A percentile compares a stretch with the other conserved stretches of the same genome.
Evolutionary conservation across 345 rosid genomes (phyloP).

Genomic region (Euphorbia peplus): DNA sequence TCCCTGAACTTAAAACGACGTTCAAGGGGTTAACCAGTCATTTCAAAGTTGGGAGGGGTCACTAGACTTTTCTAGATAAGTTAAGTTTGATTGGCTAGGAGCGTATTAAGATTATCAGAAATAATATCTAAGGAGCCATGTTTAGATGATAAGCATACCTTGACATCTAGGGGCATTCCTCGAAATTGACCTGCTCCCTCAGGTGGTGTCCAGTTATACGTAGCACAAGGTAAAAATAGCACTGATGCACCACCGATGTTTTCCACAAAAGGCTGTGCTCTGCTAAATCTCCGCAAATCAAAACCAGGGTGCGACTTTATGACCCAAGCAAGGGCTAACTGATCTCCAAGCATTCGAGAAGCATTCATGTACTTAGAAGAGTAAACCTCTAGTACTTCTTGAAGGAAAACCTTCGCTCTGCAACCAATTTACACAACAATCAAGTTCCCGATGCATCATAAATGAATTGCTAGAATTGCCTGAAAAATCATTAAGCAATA

Average conservation of each 20-base stretch:
- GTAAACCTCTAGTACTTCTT: constrained; percentile 61
- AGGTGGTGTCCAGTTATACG: constrained; percentile 96
- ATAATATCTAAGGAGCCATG: background rate
- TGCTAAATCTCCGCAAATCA: constrained; percentile 62
- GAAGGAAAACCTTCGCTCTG: constrained; percentile 79
- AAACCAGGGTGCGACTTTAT: constrained; percentile 58
- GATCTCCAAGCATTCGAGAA: constrained; percentile 96
- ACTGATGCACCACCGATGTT: constrained; percentile 58
- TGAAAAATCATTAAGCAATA: background rate
- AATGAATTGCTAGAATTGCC: background rate
- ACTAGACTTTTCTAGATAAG: too few species aligned
- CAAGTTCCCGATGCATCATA: background rate
- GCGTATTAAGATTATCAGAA: too few species aligned
- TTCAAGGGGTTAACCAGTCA: too few species aligned
- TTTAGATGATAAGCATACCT: constrained; percentile 42
- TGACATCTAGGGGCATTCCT: constrained; percentile 93
- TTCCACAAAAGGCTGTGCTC: constrained; percentile 54
- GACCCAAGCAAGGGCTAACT: constrained; percentile 75
- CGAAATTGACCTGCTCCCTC: constrained; percentile 99
- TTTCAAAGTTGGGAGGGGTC: too few species aligned
- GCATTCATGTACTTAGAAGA: constrained; percentile 66
- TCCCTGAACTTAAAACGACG: too few species aligned
- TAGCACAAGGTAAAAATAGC: constrained; percentile 74
- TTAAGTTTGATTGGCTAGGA: too few species aligned
- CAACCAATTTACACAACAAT: background rate